A percentile compares a stretch with the other conserved stretches of the same genome.
Conservation (phyloP, 1,284 basidiomycete genomes). For the Cerrena zonata region DNA sequence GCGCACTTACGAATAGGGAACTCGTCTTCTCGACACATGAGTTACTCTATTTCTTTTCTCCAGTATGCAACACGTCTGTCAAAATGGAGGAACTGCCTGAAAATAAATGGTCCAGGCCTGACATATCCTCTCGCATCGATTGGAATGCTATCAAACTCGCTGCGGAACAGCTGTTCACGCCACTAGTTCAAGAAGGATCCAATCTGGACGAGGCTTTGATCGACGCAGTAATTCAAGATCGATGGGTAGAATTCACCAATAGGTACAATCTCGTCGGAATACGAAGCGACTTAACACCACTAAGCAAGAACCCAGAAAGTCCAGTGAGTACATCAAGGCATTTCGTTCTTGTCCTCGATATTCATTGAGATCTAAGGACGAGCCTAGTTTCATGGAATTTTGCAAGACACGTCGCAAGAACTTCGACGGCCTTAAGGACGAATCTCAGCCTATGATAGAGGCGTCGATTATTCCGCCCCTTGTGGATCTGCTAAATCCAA, state of each 20-base stretch:
- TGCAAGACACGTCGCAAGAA: slow-evolving; percentile 54
- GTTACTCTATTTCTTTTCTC: slow-evolving; percentile 61
- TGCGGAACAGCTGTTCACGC: slow-evolving; percentile 43
- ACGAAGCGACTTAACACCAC: slow-evolving; percentile 61
- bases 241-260: slow-evolving; percentile 70
- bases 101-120: slow-evolving; percentile 25
- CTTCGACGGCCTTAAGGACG: slow-evolving; percentile 55
- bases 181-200: slow-evolving; percentile 40
- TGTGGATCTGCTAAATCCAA: slow-evolving; percentile 50
- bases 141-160: slow-evolving; percentile 60
- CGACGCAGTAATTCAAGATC: slow-evolving; percentile 68
- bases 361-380: too few relatives aligned
- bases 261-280: slow-evolving; percentile 53
- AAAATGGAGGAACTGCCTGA: slow-evolving; percentile 9
- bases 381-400: slow-evolving; percentile 56
- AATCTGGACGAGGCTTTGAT: slow-evolving; percentile 39
- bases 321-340: slow-evolving; percentile 38
- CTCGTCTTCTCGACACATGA: slow-evolving; percentile 46
- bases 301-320: slow-evolving; percentile 63
- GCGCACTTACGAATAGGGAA: slow-evolving; percentile 62
- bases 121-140: slow-evolving; percentile 46
- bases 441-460: slow-evolving; percentile 68
- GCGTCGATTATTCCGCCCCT: slow-evolving; percentile 46
- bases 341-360: too few relatives aligned
- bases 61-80: slow-evolving; percentile 36